Evolutionary conservation across 2,329 filamentous ascomycete genomes (phyloP), one percentile per base, ranked within the genome.

Genomic region (Tolypocladium ophioglossoides): DNA sequence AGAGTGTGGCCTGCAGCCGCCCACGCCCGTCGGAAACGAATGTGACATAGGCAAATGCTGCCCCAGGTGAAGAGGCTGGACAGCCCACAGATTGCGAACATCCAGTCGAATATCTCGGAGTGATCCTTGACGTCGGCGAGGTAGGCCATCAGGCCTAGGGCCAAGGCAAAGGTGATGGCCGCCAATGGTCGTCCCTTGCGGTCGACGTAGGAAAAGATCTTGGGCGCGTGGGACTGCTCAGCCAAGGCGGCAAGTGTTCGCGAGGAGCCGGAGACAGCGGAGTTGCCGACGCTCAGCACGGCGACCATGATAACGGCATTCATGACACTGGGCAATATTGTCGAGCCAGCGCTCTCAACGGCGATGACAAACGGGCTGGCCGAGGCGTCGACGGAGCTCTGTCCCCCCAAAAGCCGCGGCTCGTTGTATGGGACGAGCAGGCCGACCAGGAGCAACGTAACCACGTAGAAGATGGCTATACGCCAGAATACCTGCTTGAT

Each of bases 401-500:
- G 76, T 37, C 73, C 74, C 9, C 71, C 70, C 20, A 90, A 74
- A 0, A 96, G 83, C 3, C 78, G 75, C 0, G 65, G 54, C 57
- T 95, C 82, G 62, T 80, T 73, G 67, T 87, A 91, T 0, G 86
- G 87, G 0, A 96, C 89, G 3, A 96, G 76, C 1, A 96, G 78
- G 30, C 92, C 90, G 54, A 96, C 83, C 3, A 96, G 74, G 4
- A 83, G 83, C 12, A 96, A 78, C 1, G 88, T 87, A 35, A 95
- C 83, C 50, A 96, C 78, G 72, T 96, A 96, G 74, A 96, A 96
- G 54, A 95, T 78, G 4, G 84, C 83, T 65, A 96, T 95, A 64
- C 91, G 86, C 91, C 91, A 96, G 70, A 96, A 96, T 24, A 96
- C 90, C 68, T 95, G 91, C 72, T 95, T 95, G 64, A 95, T 84